These are phyloP conservation scores for Aspergillus mulundensis DNA, from an alignment of 495 filamentous ascomycete species.

Conservation along the genomic window DNA sequence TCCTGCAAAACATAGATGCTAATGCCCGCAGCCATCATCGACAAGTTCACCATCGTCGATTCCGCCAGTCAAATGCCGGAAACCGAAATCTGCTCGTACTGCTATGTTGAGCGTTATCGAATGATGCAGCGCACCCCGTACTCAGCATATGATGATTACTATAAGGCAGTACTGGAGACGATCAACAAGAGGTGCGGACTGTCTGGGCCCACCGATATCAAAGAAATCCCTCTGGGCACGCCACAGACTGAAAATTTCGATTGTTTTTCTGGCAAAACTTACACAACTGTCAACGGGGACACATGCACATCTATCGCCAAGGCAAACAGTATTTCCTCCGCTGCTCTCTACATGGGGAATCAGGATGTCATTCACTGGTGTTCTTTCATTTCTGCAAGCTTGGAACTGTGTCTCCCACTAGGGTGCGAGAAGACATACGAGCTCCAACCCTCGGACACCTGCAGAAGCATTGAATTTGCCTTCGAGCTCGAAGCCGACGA, in stretches of 20 bases:
- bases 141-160: background rate
- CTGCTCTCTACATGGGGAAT: conserved; percentile 18
- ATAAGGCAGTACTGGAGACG: background rate
- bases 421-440: conserved; percentile 5
- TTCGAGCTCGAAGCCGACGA: background rate
- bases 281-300: background rate
- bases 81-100: background rate
- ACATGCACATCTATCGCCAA: conserved; percentile 20
- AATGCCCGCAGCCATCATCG: background rate
- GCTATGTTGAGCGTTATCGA: background rate
- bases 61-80: background rate
- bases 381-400: background rate
- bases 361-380: conserved; percentile 7
- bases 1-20: no score
- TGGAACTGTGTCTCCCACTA: background rate
- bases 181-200: background rate
- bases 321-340: conserved; percentile 22
- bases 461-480: background rate
- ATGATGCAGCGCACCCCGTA: background rate
- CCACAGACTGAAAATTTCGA: background rate
- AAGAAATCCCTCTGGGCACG: background rate
- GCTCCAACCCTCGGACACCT: background rate
- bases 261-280: background rate
- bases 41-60: background rate
- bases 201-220: background rate